phyloP scores from a whole-genome alignment of 768 basidiomycete species.

The Tulasnella sp. region DNA sequence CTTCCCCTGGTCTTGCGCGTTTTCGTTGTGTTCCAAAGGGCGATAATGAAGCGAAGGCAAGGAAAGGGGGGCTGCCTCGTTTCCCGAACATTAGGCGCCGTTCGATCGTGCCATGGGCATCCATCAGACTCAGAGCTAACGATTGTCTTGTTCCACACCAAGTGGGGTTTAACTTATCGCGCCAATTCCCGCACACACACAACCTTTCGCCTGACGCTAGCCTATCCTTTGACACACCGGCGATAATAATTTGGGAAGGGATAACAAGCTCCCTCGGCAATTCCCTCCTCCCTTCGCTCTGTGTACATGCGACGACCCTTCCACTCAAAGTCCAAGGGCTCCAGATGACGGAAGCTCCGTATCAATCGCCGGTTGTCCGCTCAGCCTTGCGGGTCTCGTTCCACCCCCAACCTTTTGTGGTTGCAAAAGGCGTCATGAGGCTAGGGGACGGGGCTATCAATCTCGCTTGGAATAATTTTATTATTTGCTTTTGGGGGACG shows the following conservation, averaged over 20 bases:
- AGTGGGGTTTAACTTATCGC: slow-evolving; percentile 3
- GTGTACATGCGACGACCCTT: background rate
- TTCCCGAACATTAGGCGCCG: background rate
- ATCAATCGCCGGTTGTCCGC: slow-evolving; percentile 12
- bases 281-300: background rate
- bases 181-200: background rate
- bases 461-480: background rate
- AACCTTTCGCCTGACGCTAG: background rate
- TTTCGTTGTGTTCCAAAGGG: slow-evolving; percentile 1
- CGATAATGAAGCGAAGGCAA: background rate
- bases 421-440: background rate
- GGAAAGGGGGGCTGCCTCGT: background rate
- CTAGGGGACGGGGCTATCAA: background rate
- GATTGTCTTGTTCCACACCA: slow-evolving; percentile 9
- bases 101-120: background rate
- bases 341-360: slow-evolving; percentile 8
- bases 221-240: slow-evolving; percentile 6
- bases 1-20: background rate
- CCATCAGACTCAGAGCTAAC: background rate
- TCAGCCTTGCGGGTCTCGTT: background rate
- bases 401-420: background rate
- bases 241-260: background rate
- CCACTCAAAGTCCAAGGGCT: background rate
- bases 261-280: slow-evolving; percentile 6
- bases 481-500: background rate